Base-by-base conservation (phyloP, 176 grass and related monocot genomes). In the Oryza brachyantha region DNA sequence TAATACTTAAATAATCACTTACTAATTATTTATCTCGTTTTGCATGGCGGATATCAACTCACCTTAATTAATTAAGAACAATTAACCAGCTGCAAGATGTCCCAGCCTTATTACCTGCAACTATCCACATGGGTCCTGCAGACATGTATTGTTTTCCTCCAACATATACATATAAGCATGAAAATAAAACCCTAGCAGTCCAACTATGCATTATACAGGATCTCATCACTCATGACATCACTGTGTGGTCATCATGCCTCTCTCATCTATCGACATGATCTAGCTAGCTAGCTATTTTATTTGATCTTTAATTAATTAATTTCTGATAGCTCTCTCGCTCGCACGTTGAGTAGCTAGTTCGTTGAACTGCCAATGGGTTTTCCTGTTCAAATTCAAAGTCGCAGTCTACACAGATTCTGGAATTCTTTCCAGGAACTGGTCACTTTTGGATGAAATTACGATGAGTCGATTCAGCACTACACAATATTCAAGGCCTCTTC, bases 191-290 rank as follows among this genome's bases (percentile, higher is more conserved):
- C 2, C 37, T 7, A 43, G 75, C 37, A 35, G 75, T 73, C 75
- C 59, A 80, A 75, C 37, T 8, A 13, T 26, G 12, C 28, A 61
- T 61, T 17, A 46, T 61, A 25, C 6, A 66, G 5, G 1, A 80
- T 67, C 28, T 35, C 70, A 37, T 74, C 77, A 74, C 77, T 29
- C 22, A 0, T 81, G 70, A 69, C 28, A 24, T 86, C 84, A 81
- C 17, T 1, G 5, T 63, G 38, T 75, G 63, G 24, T 68, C 71
- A 60, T 62, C 48, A 46, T 17, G 27, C 26, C 74, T 57, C 52
- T 55, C 8, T 24, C 54, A 37, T 43, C 29, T 1, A 12, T 26
- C 29, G 1, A 17, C 19, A 12, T 13, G 48, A 63, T 75, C 32
- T 10, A 48, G 60, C 16, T 37, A n/a, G n/a, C n/a, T n/a, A n/a